Evolutionary conservation across 179 eudicot genomes (phyloP).

Genomic region (Beta lomatogona): DNA sequence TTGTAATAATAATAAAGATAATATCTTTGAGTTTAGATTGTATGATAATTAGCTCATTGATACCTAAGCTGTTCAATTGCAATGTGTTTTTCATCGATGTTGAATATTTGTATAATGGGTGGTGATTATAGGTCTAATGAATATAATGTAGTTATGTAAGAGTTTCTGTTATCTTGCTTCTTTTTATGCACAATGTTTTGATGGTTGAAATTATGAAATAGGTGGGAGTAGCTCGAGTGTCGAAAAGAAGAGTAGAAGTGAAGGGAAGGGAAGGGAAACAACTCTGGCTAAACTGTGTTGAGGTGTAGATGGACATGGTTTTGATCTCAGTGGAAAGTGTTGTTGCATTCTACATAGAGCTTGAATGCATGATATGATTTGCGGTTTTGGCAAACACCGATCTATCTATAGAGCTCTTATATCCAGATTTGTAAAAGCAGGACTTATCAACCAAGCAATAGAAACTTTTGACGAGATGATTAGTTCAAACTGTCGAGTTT

Average conservation of each 20-base stretch:
- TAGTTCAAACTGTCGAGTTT: constrained; percentile 75
- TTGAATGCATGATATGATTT: constrained; percentile 48
- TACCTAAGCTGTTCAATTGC: no score
- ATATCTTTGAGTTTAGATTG: no score
- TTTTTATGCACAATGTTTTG: background rate
- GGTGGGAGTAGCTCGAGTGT: constrained; percentile 2
- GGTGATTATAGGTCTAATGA: no score
- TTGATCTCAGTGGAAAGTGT: constrained; percentile 15
- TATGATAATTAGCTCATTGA: no score
- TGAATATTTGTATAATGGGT: no score
- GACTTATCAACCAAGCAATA: constrained; percentile 78
- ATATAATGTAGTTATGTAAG: background rate
- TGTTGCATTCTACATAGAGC: constrained; percentile 31
- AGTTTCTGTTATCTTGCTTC: background rate
- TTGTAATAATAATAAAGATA: no score
- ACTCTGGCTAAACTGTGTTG: constrained; percentile 14
- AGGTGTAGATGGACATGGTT: constrained; percentile 30
- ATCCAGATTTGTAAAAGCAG: constrained; percentile 78
- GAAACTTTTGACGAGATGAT: constrained; percentile 87
- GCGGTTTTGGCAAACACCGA: constrained; percentile 61
- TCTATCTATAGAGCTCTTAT: constrained; percentile 72
- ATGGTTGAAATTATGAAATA: constrained; percentile 8
- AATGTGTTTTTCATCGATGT: no score
- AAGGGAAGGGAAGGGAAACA: background rate
- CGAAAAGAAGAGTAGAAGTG: constrained; percentile 1